These are phyloP conservation scores for Aspergillus fijiensis DNA, from an alignment of 2,329 filamentous ascomycete genomes.

Conservation along the genomic window DNA sequence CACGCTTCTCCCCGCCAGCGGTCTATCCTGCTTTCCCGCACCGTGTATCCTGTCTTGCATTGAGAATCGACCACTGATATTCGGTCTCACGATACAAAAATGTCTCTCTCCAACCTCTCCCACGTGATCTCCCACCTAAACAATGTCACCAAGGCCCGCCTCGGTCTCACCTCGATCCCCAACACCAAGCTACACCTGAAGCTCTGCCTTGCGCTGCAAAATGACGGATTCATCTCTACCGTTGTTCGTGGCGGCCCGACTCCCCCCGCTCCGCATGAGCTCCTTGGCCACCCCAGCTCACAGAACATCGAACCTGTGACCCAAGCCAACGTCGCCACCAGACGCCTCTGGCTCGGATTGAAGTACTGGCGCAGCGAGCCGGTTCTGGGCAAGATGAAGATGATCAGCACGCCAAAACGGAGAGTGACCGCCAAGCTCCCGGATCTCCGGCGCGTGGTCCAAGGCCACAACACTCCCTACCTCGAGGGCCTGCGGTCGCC, in stretches of 20 bases:
- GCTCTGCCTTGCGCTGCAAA: slow-evolving; percentile 74
- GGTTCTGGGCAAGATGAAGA: slow-evolving; percentile 65
- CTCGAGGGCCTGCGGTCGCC: slow-evolving; percentile 71
- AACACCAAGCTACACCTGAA: slow-evolving; percentile 77
- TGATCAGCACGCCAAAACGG: slow-evolving; percentile 73
- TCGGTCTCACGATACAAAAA: slow-evolving; percentile 37
- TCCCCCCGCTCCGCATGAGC: slow-evolving; percentile 54
- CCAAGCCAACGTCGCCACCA: slow-evolving; percentile 67
- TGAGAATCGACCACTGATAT: slow-evolving; percentile 17
- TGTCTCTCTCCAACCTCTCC: slow-evolving; percentile 73
- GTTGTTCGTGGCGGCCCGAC: slow-evolving; percentile 70
- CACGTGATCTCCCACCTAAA: slow-evolving; percentile 88
- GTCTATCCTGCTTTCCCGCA: neutral
- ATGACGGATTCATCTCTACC: slow-evolving; percentile 75
- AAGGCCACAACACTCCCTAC: slow-evolving; percentile 65
- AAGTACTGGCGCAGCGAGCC: slow-evolving; percentile 87
- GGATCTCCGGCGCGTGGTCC: slow-evolving; percentile 64
- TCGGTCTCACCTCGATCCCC: slow-evolving; percentile 79
- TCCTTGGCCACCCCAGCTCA: slow-evolving; percentile 52
- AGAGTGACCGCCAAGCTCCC: slow-evolving; percentile 64
- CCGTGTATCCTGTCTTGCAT: slow-evolving; percentile 1
- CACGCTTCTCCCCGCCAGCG: slow-evolving; percentile 1
- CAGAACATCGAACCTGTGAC: slow-evolving; percentile 57
- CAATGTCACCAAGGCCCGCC: slow-evolving; percentile 79
- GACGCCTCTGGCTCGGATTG: slow-evolving; percentile 81